These are phyloP conservation scores for Leersia perrieri DNA, from an alignment of 176 grass and related monocot genomes.

Conservation along the genomic window DNA sequence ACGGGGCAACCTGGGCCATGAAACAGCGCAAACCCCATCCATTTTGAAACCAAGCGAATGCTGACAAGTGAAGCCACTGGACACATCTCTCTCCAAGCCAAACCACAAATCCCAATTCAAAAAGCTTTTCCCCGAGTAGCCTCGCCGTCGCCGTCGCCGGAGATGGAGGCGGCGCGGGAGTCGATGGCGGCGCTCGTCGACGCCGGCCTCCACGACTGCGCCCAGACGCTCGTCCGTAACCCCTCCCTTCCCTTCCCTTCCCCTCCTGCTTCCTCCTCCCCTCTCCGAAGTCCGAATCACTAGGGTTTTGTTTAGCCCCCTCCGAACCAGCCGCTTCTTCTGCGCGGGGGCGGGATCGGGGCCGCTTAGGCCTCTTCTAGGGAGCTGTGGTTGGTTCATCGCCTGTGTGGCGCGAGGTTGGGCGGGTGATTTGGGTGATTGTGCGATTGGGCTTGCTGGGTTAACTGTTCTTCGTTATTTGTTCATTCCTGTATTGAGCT, in stretches of 20 bases:
- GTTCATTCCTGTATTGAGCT: neutral
- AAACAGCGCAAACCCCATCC: no score
- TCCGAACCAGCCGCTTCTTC: neutral
- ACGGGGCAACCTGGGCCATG: neutral
- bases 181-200: conserved; percentile 81
- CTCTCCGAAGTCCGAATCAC: neutral
- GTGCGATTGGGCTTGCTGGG: neutral
- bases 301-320: conserved; percentile 26
- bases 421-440: neutral
- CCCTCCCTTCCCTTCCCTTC: neutral
- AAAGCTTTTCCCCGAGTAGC: conserved; percentile 20
- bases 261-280: neutral
- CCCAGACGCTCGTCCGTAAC: conserved; percentile 66
- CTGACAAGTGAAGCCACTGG: neutral
- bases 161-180: conserved; percentile 80
- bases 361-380: neutral
- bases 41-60: neutral
- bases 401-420: neutral
- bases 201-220: conserved; percentile 73
- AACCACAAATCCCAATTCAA: neutral
- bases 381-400: neutral
- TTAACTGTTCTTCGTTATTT: neutral
- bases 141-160: conserved; percentile 22
- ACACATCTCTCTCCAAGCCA: neutral
- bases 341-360: neutral